phyloP scores from a whole-genome alignment of 2,329 filamentous ascomycete genomes.

The Claviceps lovelessii region DNA sequence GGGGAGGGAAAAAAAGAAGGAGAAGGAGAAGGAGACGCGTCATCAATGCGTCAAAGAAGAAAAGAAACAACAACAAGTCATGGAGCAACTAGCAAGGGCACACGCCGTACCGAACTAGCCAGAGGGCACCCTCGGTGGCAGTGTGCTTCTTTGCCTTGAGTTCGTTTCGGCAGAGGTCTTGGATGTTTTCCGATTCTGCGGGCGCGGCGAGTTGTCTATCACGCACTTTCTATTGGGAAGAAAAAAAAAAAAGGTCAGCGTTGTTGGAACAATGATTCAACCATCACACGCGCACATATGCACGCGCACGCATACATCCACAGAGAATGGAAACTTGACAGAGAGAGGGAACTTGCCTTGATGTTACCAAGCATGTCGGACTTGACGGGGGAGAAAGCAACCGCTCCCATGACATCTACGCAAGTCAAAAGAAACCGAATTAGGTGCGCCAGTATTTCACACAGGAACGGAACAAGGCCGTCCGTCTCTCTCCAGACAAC shows the following conservation, averaged over 20 bases:
- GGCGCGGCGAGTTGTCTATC: slow-evolving; percentile 68
- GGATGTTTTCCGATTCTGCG: slow-evolving; percentile 65
- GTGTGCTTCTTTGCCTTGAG: slow-evolving; percentile 77
- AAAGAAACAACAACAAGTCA: neutral
- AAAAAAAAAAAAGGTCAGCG: neutral
- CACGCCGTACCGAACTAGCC: slow-evolving; percentile 64
- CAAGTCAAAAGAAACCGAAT: neutral
- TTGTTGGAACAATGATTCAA: neutral
- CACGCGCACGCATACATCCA: neutral
- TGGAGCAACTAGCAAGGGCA: neutral
- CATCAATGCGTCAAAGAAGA: neutral
- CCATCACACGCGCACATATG: neutral
- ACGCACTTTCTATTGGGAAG: slow-evolving; percentile 64
- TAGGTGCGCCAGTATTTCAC: neutral
- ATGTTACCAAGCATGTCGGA: slow-evolving; percentile 83
- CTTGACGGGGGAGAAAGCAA: slow-evolving; percentile 83
- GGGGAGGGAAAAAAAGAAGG: no score
- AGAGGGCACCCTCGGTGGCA: slow-evolving; percentile 79
- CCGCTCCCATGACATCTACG: slow-evolving; percentile 47
- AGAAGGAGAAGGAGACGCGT: neutral
- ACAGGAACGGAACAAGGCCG: neutral
- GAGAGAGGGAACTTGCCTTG: slow-evolving; percentile 44
- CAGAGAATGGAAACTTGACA: neutral
- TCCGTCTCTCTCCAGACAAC: neutral
- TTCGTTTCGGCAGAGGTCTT: slow-evolving; percentile 75